phyloP scores from a whole-genome alignment of 768 basidiomycete genomes.

The Leccinum imitatum region DNA sequence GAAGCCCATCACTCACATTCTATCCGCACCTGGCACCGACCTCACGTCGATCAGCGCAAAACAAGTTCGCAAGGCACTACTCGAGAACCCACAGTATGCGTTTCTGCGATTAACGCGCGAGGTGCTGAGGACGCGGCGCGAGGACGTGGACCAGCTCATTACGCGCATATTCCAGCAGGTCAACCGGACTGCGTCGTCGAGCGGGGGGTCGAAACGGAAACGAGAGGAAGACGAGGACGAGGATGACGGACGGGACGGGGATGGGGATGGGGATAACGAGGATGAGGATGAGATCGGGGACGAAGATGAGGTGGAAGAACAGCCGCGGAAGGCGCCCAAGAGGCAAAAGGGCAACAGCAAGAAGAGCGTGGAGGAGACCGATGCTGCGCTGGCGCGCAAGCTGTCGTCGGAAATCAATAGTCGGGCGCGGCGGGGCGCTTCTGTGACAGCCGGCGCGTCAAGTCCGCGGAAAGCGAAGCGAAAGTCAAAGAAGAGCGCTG shows the following conservation, averaged over 20 bases:
- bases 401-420: constrained; percentile 70
- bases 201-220: constrained; percentile 28
- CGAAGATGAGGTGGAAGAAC: constrained; percentile 23
- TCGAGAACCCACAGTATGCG: constrained; percentile 36
- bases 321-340: constrained; percentile 34
- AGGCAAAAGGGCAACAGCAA: constrained; percentile 48
- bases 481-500: constrained; percentile 53
- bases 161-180: constrained; percentile 61
- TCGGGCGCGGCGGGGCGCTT: constrained; percentile 48
- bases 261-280: neutral
- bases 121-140: constrained; percentile 63
- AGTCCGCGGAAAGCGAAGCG: constrained; percentile 47
- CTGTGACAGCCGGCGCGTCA: constrained; percentile 35
- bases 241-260: neutral
- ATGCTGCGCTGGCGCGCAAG: constrained; percentile 70
- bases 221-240: constrained; percentile 23
- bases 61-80: constrained; percentile 76
- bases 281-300: constrained; percentile 5
- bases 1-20: constrained; percentile 63
- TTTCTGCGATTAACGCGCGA: constrained; percentile 55
- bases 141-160: constrained; percentile 70
- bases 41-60: constrained; percentile 82
- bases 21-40: constrained; percentile 75
- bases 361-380: constrained; percentile 53
- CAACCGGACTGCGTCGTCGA: constrained; percentile 34